Evolutionary conservation across 345 rosid genomes (phyloP), one percentile per base, ranked within the genome.

Genomic region (Pseudoturritis turrita): DNA sequence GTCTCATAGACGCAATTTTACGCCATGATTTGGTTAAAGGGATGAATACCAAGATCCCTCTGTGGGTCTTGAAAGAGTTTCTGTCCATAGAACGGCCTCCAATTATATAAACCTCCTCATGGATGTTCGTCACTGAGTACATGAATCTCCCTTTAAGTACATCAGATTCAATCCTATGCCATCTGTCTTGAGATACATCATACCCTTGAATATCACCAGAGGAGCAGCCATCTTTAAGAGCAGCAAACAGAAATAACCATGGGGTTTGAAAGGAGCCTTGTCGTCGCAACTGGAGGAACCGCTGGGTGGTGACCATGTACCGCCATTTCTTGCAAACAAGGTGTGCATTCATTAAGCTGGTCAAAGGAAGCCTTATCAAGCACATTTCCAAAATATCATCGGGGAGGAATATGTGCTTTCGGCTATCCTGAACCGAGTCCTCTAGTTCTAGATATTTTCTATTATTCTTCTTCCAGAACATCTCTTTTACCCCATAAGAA

Each of bases 261-360:
- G 99, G 99, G 50, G 70, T 83, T 73, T 85, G 91, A 77, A 82
- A 81, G 7, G 50, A 82, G 15, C 96, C 86, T 59, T 91, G 90
- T 36, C 65, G 82, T 75, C 99, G 87, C 84, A 88, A 73, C 79
- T 79, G 90, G 69, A 95, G 65, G 76, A 95, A 91, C 47, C 92
- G 82, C 33, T 85, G 65, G 18, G 87, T 84, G 11, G 88, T 87
- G 21, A 92, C 82, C 90, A 91, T 79, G 79, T 68, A 68, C 69
- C 88, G 81, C 99, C 99, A 95, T 72, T 86, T 95, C 87, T 85
- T 95, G 82, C 99, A 95, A 37, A 95, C 99, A 29, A 89, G 96
- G 15, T 94, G 96, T 5, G 97, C 89, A 64, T 79, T 95, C 96
- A 89, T 73, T 52, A 95, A 83, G 63, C 90, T 85, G 44, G 84